These are phyloP conservation scores for Coniella lustricola DNA, from an alignment of 2,329 filamentous ascomycete species.

Conservation along the genomic window DNA sequence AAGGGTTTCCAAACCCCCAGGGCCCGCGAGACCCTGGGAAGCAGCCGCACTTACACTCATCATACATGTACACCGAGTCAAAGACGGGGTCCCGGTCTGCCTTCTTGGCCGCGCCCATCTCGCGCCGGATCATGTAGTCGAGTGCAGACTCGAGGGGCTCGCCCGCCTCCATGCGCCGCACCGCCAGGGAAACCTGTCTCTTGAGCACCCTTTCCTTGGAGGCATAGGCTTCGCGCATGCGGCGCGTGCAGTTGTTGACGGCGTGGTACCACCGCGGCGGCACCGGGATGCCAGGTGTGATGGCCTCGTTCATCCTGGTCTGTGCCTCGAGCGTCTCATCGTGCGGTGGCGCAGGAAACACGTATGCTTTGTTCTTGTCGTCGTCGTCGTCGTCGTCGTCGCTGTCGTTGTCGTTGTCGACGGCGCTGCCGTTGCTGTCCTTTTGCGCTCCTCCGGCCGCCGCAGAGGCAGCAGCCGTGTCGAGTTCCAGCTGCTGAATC, in stretches of 20 bases:
- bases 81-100: slow-evolving; percentile 24
- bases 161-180: background rate
- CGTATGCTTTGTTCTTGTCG: background rate
- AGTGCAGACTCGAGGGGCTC: slow-evolving; percentile 15
- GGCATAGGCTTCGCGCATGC: slow-evolving; percentile 1
- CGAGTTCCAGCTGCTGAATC: background rate
- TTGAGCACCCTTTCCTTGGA: background rate
- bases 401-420: background rate
- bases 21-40: too few species aligned
- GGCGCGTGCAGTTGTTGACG: background rate
- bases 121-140: slow-evolving; percentile 29
- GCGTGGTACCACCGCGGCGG: background rate
- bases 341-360: background rate
- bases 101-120: slow-evolving; percentile 25
- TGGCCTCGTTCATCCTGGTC: background rate
- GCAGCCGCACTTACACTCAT: slow-evolving; percentile 20
- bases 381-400: too few species aligned
- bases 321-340: slow-evolving; percentile 1
- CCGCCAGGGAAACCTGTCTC: background rate
- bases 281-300: background rate
- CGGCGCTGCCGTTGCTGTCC: too few species aligned
- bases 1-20: too few species aligned
- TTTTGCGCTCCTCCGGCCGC: too few species aligned
- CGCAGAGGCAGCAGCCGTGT: background rate
- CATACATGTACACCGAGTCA: slow-evolving; percentile 23